Percentiles rank a stretch among this genome's conserved stretches.
Evolutionary conservation across 106 monocot species (phyloP).

Genomic region (Cymbidium sinense): DNA sequence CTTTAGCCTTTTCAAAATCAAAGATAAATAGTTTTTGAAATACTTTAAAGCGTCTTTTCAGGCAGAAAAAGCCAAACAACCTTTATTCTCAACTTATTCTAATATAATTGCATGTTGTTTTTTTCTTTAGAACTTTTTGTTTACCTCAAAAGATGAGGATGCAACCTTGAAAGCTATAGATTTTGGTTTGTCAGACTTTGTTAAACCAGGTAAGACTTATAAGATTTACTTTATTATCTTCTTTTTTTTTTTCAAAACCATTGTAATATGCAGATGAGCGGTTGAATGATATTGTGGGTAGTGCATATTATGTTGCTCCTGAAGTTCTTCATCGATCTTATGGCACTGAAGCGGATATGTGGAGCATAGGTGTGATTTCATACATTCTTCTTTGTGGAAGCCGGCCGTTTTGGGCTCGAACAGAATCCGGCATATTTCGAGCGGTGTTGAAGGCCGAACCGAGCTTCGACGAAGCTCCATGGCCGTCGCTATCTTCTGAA

Average conservation of each 20-base stretch:
- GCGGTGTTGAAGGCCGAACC: conserved; percentile 92
- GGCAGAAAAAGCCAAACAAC: too few relatives aligned
- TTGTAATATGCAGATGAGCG: conserved; percentile 58
- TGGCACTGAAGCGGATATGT: conserved; percentile 98
- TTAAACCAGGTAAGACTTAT: conserved; percentile 72
- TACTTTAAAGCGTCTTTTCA: too few relatives aligned
- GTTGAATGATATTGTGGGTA: conserved; percentile 95
- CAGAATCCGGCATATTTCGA: conserved; percentile 95
- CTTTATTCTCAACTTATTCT: neutral
- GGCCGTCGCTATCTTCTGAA: conserved; percentile 39
- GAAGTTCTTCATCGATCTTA: conserved; percentile 97
- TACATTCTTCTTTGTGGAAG: conserved; percentile 93
- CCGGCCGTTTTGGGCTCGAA: conserved; percentile 95
- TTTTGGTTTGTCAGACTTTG: conserved; percentile 97
- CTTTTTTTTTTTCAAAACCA: neutral
- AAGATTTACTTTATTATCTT: neutral
- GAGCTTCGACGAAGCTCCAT: conserved; percentile 78
- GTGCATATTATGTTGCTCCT: conserved; percentile 98
- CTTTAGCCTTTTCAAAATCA: too few relatives aligned
- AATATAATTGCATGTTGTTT: conserved; percentile 2
- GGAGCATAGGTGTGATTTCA: conserved; percentile 96
- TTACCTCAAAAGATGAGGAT: conserved; percentile 73
- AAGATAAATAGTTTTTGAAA: too few relatives aligned
- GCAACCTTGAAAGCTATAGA: conserved; percentile 87
- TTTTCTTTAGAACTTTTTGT: conserved; percentile 87